A percentile compares a stretch with the other conserved stretches of the same genome.
Evolutionary conservation across 2,329 filamentous ascomycete genomes (phyloP).

Genomic region (Colletotrichum caudatum): DNA sequence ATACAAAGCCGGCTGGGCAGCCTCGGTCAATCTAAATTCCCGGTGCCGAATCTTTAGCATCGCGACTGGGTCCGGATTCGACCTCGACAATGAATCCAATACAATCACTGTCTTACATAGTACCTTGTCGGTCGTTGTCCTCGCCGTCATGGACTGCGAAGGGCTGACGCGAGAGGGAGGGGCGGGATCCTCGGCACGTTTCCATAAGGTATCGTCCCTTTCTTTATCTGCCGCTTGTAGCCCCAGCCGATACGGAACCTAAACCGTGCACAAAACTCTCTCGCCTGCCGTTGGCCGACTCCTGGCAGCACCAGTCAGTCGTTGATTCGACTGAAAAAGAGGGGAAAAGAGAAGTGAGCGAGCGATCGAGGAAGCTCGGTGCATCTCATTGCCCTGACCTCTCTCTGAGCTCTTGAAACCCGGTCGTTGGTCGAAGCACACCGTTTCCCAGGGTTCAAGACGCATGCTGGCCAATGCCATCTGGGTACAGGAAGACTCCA

Average conservation of each 20-base stretch:
- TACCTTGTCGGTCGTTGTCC: neutral
- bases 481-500: slow-evolving; percentile 29
- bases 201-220: slow-evolving; percentile 1
- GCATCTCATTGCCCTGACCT: slow-evolving; percentile 20
- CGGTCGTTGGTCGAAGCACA: slow-evolving; percentile 21
- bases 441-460: slow-evolving; percentile 24
- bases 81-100: neutral
- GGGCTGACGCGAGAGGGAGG: slow-evolving; percentile 27
- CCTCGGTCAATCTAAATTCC: slow-evolving; percentile 35
- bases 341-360: neutral
- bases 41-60: slow-evolving; percentile 16
- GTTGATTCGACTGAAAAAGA: neutral
- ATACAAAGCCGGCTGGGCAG: neutral
- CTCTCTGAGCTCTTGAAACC: slow-evolving; percentile 35
- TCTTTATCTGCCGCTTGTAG: neutral
- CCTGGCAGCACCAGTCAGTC: slow-evolving; percentile 4
- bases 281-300: slow-evolving; percentile 7
- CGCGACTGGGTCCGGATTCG: neutral
- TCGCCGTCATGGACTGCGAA: neutral
- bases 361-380: slow-evolving; percentile 11
- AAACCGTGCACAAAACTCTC: slow-evolving; percentile 34
- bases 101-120: neutral
- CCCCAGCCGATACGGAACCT: slow-evolving; percentile 29
- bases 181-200: slow-evolving; percentile 33
- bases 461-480: slow-evolving; percentile 35